Percentiles rank a stretch among this genome's conserved stretches.
These are phyloP conservation scores for Cornus controversa DNA, from an alignment of 148 eudicot genomes.

Conservation along the genomic window DNA sequence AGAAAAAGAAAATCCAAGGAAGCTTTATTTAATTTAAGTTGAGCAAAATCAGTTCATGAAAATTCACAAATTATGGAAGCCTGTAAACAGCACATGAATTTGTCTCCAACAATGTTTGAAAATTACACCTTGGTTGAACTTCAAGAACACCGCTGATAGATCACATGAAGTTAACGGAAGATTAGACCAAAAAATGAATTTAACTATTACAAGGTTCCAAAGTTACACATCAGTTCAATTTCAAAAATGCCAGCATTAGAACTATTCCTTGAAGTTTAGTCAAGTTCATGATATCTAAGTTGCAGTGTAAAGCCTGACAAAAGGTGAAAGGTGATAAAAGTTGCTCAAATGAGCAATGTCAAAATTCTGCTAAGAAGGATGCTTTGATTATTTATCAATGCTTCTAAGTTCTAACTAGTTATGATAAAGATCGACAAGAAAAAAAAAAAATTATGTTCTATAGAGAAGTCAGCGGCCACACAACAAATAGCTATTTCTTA, in stretches of 20 bases:
- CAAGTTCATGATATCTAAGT: background rate
- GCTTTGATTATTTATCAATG: background rate
- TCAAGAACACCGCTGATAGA: background rate
- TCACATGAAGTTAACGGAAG: background rate
- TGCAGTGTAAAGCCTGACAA: background rate
- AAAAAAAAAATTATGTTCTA: background rate
- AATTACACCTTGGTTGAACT: background rate
- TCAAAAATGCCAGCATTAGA: background rate
- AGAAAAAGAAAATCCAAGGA: background rate
- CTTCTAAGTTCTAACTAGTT: conserved; percentile 7
- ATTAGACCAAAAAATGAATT: background rate
- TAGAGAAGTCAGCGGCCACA: background rate
- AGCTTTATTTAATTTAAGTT: background rate
- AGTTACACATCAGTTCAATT: background rate
- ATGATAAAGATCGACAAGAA: background rate
- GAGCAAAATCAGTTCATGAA: background rate
- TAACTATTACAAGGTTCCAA: background rate
- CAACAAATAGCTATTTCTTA: background rate
- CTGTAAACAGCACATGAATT: background rate
- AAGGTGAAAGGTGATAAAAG: background rate
- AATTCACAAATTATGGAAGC: background rate
- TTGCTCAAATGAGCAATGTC: background rate
- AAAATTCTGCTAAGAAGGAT: conserved; percentile 2
- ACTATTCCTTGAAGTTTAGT: background rate
- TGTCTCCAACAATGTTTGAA: background rate